phyloP scores from a whole-genome alignment of 208 protist species.

The Trichomonas gallinae region DNA sequence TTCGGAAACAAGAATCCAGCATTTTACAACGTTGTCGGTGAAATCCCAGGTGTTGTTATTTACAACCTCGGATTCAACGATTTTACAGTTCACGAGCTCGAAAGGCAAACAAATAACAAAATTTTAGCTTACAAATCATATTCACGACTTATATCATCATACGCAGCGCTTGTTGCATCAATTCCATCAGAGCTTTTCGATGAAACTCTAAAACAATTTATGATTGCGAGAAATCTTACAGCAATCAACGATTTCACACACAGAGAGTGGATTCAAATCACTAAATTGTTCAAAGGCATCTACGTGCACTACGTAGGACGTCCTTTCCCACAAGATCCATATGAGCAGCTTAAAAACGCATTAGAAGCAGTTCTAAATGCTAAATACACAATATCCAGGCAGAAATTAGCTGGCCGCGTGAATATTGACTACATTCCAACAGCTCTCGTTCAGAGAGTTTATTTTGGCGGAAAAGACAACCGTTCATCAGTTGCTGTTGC shows the following conservation, averaged over 20 bases:
- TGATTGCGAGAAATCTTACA: background rate
- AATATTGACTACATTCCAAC: background rate
- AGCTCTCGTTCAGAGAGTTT: background rate
- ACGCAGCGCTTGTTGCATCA: background rate
- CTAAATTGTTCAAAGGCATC: background rate
- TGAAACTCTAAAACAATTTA: background rate
- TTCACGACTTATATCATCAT: background rate
- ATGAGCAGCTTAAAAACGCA: background rate
- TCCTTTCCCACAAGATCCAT: conserved; percentile 21
- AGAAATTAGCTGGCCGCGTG: background rate
- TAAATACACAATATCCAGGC: background rate
- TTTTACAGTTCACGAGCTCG: background rate
- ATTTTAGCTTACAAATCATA: background rate
- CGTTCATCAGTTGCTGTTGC: background rate
- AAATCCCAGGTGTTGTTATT: background rate
- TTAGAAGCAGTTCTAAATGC: background rate
- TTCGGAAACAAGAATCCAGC: background rate
- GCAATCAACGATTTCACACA: background rate
- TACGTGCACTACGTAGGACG: background rate
- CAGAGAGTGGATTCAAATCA: background rate
- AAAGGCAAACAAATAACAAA: background rate
- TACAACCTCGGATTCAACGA: background rate
- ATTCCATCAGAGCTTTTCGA: background rate
- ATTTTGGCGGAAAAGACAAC: background rate
- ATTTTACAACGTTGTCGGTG: background rate